A percentile compares a stretch with the other conserved stretches of the same genome.
phyloP scores from a whole-genome alignment of 2,329 filamentous ascomycete genomes.

The Fusarium secorum region DNA sequence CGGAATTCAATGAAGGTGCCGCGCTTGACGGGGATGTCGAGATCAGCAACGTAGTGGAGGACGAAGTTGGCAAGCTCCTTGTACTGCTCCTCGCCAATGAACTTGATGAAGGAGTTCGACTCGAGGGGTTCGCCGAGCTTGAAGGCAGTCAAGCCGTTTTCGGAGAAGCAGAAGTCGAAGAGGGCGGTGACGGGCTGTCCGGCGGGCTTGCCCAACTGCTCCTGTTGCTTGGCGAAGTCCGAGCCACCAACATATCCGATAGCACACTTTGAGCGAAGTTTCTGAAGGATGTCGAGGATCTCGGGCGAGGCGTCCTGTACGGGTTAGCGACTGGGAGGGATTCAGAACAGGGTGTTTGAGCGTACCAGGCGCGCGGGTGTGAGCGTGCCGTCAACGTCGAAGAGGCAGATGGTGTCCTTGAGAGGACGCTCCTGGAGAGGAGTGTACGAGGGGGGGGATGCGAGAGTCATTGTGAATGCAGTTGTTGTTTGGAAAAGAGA shows the following conservation, averaged over 20 bases:
- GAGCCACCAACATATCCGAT: conserved; percentile 94
- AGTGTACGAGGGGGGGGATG: conserved; percentile 62
- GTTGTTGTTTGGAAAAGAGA: not conserved
- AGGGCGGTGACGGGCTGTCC: conserved; percentile 76
- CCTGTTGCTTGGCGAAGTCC: conserved; percentile 92
- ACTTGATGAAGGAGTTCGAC: conserved; percentile 87
- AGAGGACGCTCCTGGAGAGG: conserved; percentile 83
- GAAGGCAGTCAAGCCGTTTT: conserved; percentile 94
- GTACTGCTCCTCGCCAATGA: conserved; percentile 85
- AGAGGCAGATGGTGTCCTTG: conserved; percentile 92
- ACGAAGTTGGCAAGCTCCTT: conserved; percentile 79
- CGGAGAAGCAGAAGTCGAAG: conserved; percentile 97
- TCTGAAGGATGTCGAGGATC: conserved; percentile 81
- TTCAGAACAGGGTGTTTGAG: not conserved
- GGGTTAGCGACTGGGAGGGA: not conserved
- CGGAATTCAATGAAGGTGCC: conserved; percentile 89
- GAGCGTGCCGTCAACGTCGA: conserved; percentile 95
- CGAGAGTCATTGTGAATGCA: conserved; percentile 50
- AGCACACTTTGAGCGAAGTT: conserved; percentile 84
- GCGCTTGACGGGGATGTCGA: conserved; percentile 83
- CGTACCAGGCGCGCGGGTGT: conserved; percentile 80
- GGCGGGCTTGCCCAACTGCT: conserved; percentile 79
- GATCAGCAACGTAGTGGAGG: conserved; percentile 83
- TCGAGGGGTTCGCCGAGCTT: conserved; percentile 80
- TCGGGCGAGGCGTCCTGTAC: conserved; percentile 74